Conservation (phyloP, 352 stramenopile species). For the Stramenopiles sp. region DNA sequence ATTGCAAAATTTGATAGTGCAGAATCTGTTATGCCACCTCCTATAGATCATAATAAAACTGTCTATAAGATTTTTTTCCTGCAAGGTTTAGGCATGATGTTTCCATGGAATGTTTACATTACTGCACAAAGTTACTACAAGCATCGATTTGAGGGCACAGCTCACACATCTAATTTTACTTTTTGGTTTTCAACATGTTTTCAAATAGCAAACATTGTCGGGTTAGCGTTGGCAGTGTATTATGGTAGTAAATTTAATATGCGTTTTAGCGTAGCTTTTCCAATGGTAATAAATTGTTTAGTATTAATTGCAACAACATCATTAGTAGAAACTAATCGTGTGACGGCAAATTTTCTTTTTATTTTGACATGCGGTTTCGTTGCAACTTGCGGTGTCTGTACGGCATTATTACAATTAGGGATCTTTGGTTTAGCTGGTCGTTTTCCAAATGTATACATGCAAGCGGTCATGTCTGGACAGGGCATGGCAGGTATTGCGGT, state of each 20-base stretch:
- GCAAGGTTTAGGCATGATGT: conserved; percentile 5
- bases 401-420: not conserved
- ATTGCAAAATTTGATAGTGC: not conserved
- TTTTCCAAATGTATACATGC: conserved; percentile 8
- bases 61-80: conserved; percentile 9
- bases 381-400: not conserved
- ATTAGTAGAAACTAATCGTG: not conserved
- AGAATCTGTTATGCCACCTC: not conserved
- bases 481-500: conserved; percentile 1
- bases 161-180: not conserved
- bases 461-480: conserved; percentile 8
- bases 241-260: conserved; percentile 4
- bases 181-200: conserved; percentile 8
- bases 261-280: not conserved
- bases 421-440: conserved; percentile 3
- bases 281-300: conserved; percentile 2
- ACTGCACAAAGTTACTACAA: conserved; percentile 6
- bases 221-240: not conserved
- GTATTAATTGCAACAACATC: not conserved
- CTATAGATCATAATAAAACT: conserved; percentile 7
- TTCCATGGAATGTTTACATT: conserved; percentile 7
- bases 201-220: conserved; percentile 7
- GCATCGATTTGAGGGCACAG: not conserved
- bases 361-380: not conserved
- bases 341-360: not conserved